A percentile compares a stretch with the other conserved stretches of the same genome.
Conservation (phyloP, 2,329 filamentous ascomycete species). For the Beauveria sp. region DNA sequence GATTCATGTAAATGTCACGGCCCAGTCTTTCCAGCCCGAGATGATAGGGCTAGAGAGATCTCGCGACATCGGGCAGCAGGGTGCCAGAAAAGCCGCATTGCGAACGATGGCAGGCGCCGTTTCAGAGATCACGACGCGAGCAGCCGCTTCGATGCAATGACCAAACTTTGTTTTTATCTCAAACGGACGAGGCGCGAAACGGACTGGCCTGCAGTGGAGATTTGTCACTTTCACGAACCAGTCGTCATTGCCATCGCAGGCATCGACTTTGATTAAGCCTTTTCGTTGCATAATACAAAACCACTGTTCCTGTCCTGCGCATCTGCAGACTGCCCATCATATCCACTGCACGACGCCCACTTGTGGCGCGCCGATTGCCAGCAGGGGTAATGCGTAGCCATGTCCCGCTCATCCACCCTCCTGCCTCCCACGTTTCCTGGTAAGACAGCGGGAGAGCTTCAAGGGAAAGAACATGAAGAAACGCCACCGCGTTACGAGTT, state of each 20-base stretch:
- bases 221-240: neutral
- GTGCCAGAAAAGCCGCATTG: neutral
- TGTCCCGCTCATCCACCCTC: neutral
- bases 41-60: constrained; percentile 1
- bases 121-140: neutral
- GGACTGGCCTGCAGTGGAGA: neutral
- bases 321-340: neutral
- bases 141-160: neutral
- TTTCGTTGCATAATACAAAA: neutral
- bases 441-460: no score
- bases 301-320: neutral
- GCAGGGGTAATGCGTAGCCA: neutral
- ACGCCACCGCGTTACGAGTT: no score
- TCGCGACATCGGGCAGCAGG: no score
- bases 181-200: constrained; percentile 1
- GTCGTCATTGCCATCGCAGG: neutral
- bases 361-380: constrained; percentile 5
- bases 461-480: no score
- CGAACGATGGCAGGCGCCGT: neutral
- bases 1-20: no score
- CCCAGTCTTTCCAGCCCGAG: neutral
- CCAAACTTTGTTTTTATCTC: neutral
- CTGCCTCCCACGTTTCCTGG: no score
- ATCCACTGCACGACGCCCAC: neutral
- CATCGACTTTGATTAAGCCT: neutral